Evolutionary conservation across 148 eudicot genomes (phyloP).

Genomic region (Simmondsia chinensis): DNA sequence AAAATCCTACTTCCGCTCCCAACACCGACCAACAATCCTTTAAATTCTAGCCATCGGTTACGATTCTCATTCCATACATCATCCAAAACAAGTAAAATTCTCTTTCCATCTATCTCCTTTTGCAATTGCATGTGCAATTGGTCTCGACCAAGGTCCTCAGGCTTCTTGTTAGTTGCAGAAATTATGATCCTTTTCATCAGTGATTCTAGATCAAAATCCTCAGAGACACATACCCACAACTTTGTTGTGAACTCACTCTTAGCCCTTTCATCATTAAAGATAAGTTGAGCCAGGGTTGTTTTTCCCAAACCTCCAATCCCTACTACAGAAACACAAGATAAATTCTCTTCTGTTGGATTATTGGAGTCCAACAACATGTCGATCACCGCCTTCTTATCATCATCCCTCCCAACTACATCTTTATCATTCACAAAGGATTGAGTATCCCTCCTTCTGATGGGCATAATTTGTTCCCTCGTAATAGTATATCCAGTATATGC

Average conservation of each 20-base stretch:
- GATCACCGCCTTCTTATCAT: constrained; percentile 1
- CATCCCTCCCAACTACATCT: constrained; percentile 13
- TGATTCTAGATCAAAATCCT: constrained; percentile 1
- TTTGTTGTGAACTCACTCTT: neutral
- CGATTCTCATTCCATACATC: constrained; percentile 21
- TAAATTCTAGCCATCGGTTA: constrained; percentile 1
- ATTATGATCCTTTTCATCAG: constrained; percentile 10
- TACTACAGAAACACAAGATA: constrained; percentile 8
- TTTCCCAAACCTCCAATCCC: constrained; percentile 29
- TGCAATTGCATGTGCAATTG: neutral
- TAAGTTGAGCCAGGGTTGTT: constrained; percentile 22
- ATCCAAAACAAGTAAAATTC: constrained; percentile 19
- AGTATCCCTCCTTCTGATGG: constrained; percentile 9
- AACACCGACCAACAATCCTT: neutral
- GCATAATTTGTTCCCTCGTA: no score
- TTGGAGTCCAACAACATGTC: constrained; percentile 1
- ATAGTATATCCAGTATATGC: constrained; percentile 2
- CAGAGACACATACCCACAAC: constrained; percentile 19
- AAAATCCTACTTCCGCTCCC: constrained; percentile 7
- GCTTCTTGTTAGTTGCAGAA: neutral
- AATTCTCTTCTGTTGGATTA: neutral
- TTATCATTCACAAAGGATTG: constrained; percentile 2
- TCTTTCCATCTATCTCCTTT: neutral
- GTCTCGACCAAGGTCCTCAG: neutral
- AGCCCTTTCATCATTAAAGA: constrained; percentile 5